Evolutionary conservation across 331 rosid genomes (phyloP).

Genomic region (Prunus yedoensis): DNA sequence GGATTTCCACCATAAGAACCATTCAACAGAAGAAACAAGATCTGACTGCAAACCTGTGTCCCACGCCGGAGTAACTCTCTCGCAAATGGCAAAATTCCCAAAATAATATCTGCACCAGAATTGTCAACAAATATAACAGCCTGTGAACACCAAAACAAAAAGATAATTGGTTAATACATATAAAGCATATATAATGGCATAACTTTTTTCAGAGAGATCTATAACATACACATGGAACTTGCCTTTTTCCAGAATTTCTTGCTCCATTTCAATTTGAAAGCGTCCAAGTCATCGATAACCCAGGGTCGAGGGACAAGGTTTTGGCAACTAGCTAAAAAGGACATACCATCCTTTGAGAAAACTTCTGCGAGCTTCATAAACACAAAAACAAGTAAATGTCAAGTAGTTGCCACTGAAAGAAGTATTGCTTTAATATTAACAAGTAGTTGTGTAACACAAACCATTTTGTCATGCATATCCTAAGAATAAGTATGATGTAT

Average conservation of each 20-base stretch:
- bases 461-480: too few relatives aligned
- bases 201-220: background rate
- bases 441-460: too few relatives aligned
- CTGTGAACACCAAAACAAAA: conserved; percentile 38
- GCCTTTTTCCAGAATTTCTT: conserved; percentile 86
- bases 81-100: conserved; percentile 95
- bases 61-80: conserved; percentile 87
- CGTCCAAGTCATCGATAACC: conserved; percentile 91
- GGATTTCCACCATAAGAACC: conserved; percentile 1
- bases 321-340: conserved; percentile 82
- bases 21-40: conserved; percentile 14
- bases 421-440: too few relatives aligned
- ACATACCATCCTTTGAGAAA: too few relatives aligned
- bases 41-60: conserved; percentile 62
- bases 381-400: too few relatives aligned
- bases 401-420: too few relatives aligned
- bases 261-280: conserved; percentile 77
- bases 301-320: conserved; percentile 95
- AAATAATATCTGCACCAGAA: conserved; percentile 94
- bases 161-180: conserved; percentile 29
- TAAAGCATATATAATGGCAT: conserved; percentile 1
- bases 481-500: too few relatives aligned
- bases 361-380: too few relatives aligned
- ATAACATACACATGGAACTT: conserved; percentile 23
- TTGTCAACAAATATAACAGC: conserved; percentile 90